Evolutionary conservation across 78 protist species (phyloP), one percentile per base, ranked within the genome.

Genomic region (Isochrysis galbana): DNA sequence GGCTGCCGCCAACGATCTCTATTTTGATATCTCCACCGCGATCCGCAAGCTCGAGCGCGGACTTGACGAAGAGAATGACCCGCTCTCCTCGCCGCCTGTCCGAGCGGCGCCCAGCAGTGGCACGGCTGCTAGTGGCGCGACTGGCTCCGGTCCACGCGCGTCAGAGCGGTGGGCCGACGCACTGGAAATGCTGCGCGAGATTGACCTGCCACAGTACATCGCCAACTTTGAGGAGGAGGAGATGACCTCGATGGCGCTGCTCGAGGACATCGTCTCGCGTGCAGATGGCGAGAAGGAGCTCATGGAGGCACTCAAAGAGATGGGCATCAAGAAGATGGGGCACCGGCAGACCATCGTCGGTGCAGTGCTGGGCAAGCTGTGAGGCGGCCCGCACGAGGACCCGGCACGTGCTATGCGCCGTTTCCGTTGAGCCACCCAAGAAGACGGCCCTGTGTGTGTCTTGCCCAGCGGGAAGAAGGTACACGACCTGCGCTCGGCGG

Each of bases 291-390:
- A 70, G 80, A 26, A 34, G 21, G 80, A 70, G 80, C 80, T 70
- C 41, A 70, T 70, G 80, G 80, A 70, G 80, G 80, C 80, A 41
- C 80, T 70, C 80, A 70, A 70, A 41, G 80, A 70, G 41, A 70
- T 70, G 80, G 80, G 80, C 80, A 70, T 70, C 80, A 70, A 70
- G 39, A 70, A 70, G 80, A 70, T 70, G 80, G 80, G 80, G 45
- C 80, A 70, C 80, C 80, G 80, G 0, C 80, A 70, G 41, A 19
- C 80, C 21, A 70, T 70, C 0, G 80, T 70, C 80, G 80, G 80
- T 10, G 80, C 80, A 36, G 41, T 70, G n/a, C n/a, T 34, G 41
- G 80, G 80, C 21, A 5, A 22, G 41, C 36, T 70, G 36, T 70
- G 22, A 70, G 80, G 10, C 38, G 26, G 72, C 72, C 32, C 67